Evolutionary conservation across 2,329 filamentous ascomycete genomes (phyloP).

Genomic region (Hymenoscyphus repandus): DNA sequence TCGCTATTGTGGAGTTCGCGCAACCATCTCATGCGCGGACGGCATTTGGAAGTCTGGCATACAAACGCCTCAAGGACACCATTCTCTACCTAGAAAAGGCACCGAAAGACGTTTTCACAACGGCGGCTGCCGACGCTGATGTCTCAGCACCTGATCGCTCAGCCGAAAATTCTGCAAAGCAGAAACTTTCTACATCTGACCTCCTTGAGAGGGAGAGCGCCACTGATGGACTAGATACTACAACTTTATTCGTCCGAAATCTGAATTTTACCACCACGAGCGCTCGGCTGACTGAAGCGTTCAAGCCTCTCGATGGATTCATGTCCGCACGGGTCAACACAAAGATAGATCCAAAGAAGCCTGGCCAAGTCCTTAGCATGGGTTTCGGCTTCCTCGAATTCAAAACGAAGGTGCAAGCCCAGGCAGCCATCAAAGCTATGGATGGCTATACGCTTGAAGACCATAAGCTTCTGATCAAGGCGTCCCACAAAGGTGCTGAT

Average conservation of each 20-base stretch:
- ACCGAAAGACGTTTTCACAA: conserved; percentile 70
- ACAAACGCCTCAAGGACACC: conserved; percentile 85
- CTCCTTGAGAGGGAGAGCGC: conserved; percentile 54
- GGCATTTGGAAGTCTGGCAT: conserved; percentile 80
- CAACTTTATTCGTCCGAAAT: conserved; percentile 90
- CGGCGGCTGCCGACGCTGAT: conserved; percentile 14
- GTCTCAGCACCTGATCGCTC: conserved; percentile 15
- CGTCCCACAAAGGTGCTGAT: conserved; percentile 81
- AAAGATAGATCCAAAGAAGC: conserved; percentile 85
- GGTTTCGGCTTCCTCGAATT: conserved; percentile 96
- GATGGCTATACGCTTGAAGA: conserved; percentile 82
- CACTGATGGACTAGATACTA: conserved; percentile 55
- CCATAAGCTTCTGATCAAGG: conserved; percentile 78
- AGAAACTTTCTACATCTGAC: conserved; percentile 65
- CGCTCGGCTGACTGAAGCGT: conserved; percentile 67
- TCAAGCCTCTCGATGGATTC: conserved; percentile 80
- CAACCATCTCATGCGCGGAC: conserved; percentile 73
- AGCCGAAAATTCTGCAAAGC: conserved; percentile 30
- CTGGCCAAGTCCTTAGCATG: conserved; percentile 87
- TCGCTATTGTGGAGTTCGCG: conserved; percentile 86
- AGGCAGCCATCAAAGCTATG: conserved; percentile 78
- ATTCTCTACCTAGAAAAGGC: conserved; percentile 92
- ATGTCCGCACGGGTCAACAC: conserved; percentile 87
- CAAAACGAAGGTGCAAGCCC: conserved; percentile 68
- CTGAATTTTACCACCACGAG: conserved; percentile 87